Percentiles rank a stretch among this genome's conserved stretches.
Evolutionary conservation across 73 alveolate genomes (phyloP).

Genomic region (Uronychia setigera): DNA sequence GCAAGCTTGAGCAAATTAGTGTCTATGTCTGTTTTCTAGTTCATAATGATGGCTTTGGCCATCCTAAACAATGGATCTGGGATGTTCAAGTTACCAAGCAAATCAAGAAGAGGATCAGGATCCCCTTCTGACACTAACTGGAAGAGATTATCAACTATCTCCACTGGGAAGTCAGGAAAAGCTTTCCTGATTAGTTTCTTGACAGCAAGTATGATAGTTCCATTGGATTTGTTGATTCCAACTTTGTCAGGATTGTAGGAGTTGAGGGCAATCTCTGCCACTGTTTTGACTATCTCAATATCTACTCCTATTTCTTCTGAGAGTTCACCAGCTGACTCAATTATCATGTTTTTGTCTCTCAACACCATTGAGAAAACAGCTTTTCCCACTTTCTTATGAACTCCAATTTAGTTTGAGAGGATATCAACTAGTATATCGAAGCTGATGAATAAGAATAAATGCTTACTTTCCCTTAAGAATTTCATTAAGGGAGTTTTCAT

Average conservation of each 20-base stretch:
- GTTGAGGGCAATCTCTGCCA: slow-evolving; percentile 25
- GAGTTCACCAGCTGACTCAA: slow-evolving; percentile 2
- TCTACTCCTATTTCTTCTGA: slow-evolving; percentile 15
- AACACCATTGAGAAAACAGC: slow-evolving; percentile 15
- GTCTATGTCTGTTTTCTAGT: neutral
- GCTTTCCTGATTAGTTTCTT: slow-evolving; percentile 23
- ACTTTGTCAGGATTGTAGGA: slow-evolving; percentile 27
- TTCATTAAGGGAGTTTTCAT: neutral
- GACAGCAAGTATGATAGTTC: slow-evolving; percentile 14
- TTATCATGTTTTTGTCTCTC: neutral
- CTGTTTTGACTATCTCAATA: neutral
- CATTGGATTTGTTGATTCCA: slow-evolving; percentile 27
- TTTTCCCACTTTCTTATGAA: slow-evolving; percentile 1
- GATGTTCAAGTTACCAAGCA: neutral
- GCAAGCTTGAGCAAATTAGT: neutral
- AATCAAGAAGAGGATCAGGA: slow-evolving; percentile 13
- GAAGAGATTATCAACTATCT: slow-evolving; percentile 17
- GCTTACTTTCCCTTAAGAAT: neutral
- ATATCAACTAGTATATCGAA: neutral
- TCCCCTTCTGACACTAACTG: slow-evolving; percentile 32
- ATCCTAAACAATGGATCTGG: neutral
- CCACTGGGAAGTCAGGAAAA: slow-evolving; percentile 15
- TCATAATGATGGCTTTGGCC: neutral
- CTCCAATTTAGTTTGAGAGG: slow-evolving; percentile 3
- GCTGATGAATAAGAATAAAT: neutral